These are phyloP conservation scores for Colletotrichum australisinense DNA, from an alignment of 2,329 filamentous ascomycete species.

Conservation along the genomic window DNA sequence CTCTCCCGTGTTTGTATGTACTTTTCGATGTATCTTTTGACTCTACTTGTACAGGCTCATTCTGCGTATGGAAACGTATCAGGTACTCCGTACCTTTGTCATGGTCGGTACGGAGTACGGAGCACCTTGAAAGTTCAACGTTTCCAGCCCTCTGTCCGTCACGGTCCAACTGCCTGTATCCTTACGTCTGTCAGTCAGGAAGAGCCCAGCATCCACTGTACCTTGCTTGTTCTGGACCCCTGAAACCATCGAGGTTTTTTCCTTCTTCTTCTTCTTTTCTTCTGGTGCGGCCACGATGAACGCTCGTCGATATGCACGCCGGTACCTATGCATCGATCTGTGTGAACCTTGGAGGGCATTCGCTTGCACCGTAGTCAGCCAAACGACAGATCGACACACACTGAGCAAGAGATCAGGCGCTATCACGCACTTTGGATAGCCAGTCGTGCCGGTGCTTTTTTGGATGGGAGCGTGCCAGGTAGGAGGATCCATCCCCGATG, in stretches of 20 bases:
- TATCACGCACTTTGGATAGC: not conserved
- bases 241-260: conserved; percentile 34
- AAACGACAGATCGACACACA: conserved; percentile 6
- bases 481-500: not conserved
- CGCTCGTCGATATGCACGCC: not conserved
- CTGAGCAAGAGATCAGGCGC: not conserved
- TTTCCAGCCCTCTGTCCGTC: conserved; percentile 10
- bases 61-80: not conserved
- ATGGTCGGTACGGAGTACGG: not conserved
- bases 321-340: too few relatives aligned
- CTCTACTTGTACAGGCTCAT: too few relatives aligned
- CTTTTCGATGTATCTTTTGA: not conserved
- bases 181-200: conserved; percentile 9
- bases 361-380: not conserved
- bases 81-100: not conserved
- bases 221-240: conserved; percentile 35
- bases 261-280: conserved; percentile 3
- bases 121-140: conserved; percentile 12
- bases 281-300: conserved; percentile 21
- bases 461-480: not conserved
- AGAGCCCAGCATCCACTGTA: conserved; percentile 27
- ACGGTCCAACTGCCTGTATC: conserved; percentile 14
- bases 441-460: not conserved
- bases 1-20: not conserved
- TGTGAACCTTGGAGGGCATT: not conserved